phyloP scores from a whole-genome alignment of 2,329 filamentous ascomycete genomes.

The Alternaria longipes region DNA sequence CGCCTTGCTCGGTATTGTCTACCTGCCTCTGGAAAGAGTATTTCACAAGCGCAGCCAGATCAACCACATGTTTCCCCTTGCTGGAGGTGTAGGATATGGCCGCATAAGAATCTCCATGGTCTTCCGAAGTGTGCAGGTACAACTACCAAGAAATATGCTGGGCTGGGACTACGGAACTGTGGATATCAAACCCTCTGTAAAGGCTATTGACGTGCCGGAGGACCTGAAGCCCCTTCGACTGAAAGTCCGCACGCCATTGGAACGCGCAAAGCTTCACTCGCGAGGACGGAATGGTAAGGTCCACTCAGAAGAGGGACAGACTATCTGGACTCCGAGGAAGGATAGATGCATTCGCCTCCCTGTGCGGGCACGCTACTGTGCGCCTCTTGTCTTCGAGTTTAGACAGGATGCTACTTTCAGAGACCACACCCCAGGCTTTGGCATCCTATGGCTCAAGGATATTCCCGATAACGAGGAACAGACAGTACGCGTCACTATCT shows the following conservation, averaged over 20 bases:
- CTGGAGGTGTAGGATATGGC: slow-evolving; percentile 77
- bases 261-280: slow-evolving; percentile 66
- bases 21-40: slow-evolving; percentile 69
- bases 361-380: slow-evolving; percentile 69
- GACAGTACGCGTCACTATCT: slow-evolving; percentile 68
- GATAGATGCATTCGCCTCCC: slow-evolving; percentile 62
- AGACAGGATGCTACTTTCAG: slow-evolving; percentile 63
- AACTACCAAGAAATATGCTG: slow-evolving; percentile 65
- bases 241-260: slow-evolving; percentile 68
- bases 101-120: slow-evolving; percentile 75
- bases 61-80: slow-evolving; percentile 71
- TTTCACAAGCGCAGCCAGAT: slow-evolving; percentile 71
- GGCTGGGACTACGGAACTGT: slow-evolving; percentile 79
- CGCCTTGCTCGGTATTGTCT: slow-evolving; percentile 73
- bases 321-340: slow-evolving; percentile 63
- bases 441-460: slow-evolving; percentile 74
- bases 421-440: slow-evolving; percentile 68
- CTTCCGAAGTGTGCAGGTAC: slow-evolving; percentile 73
- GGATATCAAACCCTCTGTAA: slow-evolving; percentile 66
- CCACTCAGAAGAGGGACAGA: slow-evolving; percentile 46
- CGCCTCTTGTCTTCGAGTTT: slow-evolving; percentile 66
- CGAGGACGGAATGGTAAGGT: slow-evolving; percentile 38
- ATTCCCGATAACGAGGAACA: slow-evolving; percentile 72
- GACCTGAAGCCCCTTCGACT: slow-evolving; percentile 62
- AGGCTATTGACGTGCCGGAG: slow-evolving; percentile 59